Base-by-base conservation (phyloP, 257 asterid species). In the Solanum pimpinellifolium region DNA sequence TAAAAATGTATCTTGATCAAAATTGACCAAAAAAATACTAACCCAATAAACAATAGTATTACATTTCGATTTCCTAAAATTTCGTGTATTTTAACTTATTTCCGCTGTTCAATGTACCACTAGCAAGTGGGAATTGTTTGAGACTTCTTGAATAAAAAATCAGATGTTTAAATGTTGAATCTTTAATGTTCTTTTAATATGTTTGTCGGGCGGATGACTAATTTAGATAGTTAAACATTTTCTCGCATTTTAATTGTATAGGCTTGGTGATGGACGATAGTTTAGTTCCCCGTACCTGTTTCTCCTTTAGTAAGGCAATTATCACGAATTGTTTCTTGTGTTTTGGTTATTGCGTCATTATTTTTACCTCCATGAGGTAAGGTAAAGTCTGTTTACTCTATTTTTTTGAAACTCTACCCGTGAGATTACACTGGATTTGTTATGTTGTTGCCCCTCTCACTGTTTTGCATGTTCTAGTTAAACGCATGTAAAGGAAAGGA, bases 371-470 rank as follows among this genome's bases (percentile, higher is more conserved):
- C 31, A 23, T 23, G 2, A 62, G 8, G 6, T 62, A 62, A 8
- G 16, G 4, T 62, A 62, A 62, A 62, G 15, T 11, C 0, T n/a
- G 33, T n/a, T 6, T 11, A 62, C 21, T 31, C 3, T 31, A 7
- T 15, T 37, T 1, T 69, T 20, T 7, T 5, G 1, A 9, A 0
- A 69, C 13, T 1, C 0, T n/a, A 16, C 7, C 2, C 3, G 2
- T 31, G 41, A 4, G 9, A 69, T 69, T 69, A 69, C 20, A 29
- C n/a, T 14, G 10, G 2, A 3, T 70, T 3, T 31, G 44, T 70
- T 62, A 62, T 62, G 16, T n/a, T n/a, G 9, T 62, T 62, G 18
- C 27, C 16, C 29, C 47, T 73, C 47, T 1, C 39, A 35, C 39
- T 37, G 29, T 73, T 73, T 35, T 73, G 12, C 41, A 47, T 73